Conservation (phyloP, 2,329 filamentous ascomycete species). For the Microsporum ferrugineum region DNA sequence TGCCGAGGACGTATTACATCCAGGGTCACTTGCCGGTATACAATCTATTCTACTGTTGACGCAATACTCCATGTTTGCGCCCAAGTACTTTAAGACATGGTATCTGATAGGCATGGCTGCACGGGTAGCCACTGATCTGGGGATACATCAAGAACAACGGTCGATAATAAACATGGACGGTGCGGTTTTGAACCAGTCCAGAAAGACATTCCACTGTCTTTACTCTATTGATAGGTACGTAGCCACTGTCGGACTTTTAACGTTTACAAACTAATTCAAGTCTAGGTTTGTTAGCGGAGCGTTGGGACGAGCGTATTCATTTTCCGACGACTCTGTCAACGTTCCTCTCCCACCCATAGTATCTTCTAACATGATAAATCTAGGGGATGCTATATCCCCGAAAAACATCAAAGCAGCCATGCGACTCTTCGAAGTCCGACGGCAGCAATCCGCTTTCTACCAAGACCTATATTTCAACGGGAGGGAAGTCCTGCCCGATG, state of each 20-base stretch:
- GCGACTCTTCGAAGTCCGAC: constrained; percentile 70
- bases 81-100: constrained; percentile 87
- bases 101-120: constrained; percentile 84
- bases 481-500: constrained; percentile 52
- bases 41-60: constrained; percentile 78
- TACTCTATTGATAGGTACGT: constrained; percentile 75
- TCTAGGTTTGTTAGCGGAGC: constrained; percentile 74
- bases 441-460: constrained; percentile 79
- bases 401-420: constrained; percentile 58
- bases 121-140: constrained; percentile 75
- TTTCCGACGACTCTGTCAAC: constrained; percentile 76
- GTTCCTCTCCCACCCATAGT: constrained; percentile 58
- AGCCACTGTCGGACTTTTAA: not conserved
- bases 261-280: not conserved
- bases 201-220: constrained; percentile 79
- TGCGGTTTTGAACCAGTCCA: constrained; percentile 55
- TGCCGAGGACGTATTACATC: constrained; percentile 71
- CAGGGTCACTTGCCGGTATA: constrained; percentile 73
- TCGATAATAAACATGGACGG: constrained; percentile 56
- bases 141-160: constrained; percentile 83
- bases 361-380: constrained; percentile 31
- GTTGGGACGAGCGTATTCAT: constrained; percentile 78
- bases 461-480: constrained; percentile 76
- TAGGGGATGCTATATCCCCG: constrained; percentile 33
- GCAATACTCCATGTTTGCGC: constrained; percentile 81